These are phyloP conservation scores for Dactylellina parvicollis DNA, from an alignment of 2,329 filamentous ascomycete genomes.

Conservation along the genomic window DNA sequence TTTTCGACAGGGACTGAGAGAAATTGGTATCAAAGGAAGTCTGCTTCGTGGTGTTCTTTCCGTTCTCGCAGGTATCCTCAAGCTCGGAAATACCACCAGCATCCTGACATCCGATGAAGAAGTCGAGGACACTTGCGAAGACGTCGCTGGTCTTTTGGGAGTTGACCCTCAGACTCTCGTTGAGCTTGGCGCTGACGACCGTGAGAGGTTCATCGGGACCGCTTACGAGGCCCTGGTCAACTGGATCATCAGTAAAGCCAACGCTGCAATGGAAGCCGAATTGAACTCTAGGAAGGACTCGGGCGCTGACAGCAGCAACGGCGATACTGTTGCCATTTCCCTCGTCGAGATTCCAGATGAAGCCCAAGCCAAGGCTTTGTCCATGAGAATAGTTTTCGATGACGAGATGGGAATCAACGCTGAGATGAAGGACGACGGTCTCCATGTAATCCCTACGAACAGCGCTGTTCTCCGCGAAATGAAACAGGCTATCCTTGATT, in stretches of 20 bases:
- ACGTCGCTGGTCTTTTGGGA: slow-evolving; percentile 85
- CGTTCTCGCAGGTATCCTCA: slow-evolving; percentile 83
- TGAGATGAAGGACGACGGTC: slow-evolving; percentile 96
- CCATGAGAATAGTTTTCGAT: slow-evolving; percentile 90
- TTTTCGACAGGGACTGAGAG: slow-evolving; percentile 84
- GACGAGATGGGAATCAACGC: slow-evolving; percentile 91
- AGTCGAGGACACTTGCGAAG: slow-evolving; percentile 86
- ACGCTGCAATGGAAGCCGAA: slow-evolving; percentile 81
- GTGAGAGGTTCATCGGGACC: slow-evolving; percentile 81
- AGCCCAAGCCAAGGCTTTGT: slow-evolving; percentile 83
- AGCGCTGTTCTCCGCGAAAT: slow-evolving; percentile 87
- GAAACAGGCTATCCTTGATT: slow-evolving; percentile 79
- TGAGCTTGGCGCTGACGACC: slow-evolving; percentile 82
- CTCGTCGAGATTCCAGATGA: slow-evolving; percentile 85
- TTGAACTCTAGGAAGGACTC: slow-evolving; percentile 74
- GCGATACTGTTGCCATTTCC: slow-evolving; percentile 87
- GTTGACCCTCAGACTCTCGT: slow-evolving; percentile 84
- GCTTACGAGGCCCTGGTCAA: slow-evolving; percentile 95
- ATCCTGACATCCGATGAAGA: slow-evolving; percentile 85
- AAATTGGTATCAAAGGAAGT: slow-evolving; percentile 91
- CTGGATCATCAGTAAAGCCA: slow-evolving; percentile 90
- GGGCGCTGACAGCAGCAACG: slow-evolving; percentile 74
- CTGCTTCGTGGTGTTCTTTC: slow-evolving; percentile 84
- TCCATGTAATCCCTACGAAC: slow-evolving; percentile 77
- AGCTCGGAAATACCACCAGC: slow-evolving; percentile 88